Conservation (phyloP, 83 land plant species). For the Thuja plicata region DNA sequence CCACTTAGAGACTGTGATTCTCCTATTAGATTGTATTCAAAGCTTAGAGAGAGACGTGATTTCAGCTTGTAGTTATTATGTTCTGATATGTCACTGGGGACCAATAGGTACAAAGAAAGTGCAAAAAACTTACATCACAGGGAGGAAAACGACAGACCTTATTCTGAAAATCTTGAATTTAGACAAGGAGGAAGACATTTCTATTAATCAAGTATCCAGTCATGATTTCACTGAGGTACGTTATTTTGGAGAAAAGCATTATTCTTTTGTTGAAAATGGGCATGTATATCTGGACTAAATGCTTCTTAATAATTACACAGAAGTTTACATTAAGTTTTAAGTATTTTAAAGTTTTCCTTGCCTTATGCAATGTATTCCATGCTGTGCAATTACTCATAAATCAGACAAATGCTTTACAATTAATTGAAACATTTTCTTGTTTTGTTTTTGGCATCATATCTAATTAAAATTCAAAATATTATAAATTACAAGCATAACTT, state of each 20-base stretch:
- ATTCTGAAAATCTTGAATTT: constrained; percentile 62
- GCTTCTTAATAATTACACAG: background rate
- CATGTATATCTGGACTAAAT: background rate
- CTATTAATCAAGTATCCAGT: constrained; percentile 65
- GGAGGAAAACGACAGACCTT: constrained; percentile 40
- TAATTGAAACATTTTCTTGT: too few relatives aligned
- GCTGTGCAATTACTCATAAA: background rate
- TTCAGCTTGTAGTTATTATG: background rate
- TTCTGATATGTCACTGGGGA: background rate
- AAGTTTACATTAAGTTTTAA: background rate
- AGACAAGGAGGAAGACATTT: constrained; percentile 47
- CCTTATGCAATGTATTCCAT: background rate
- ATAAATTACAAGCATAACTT: background rate
- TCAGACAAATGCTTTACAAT: background rate
- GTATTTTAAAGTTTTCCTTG: background rate
- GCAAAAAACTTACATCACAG: constrained; percentile 43
- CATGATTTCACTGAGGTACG: constrained; percentile 77
- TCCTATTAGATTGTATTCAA: background rate
- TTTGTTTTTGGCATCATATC: background rate
- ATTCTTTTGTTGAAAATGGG: background rate
- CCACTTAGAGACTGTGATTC: background rate
- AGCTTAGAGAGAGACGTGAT: background rate
- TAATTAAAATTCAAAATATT: background rate
- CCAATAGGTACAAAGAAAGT: constrained; percentile 51
- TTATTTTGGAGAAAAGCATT: background rate